phyloP scores from a whole-genome alignment of 768 basidiomycete species.

The Psilocybe sp. region DNA sequence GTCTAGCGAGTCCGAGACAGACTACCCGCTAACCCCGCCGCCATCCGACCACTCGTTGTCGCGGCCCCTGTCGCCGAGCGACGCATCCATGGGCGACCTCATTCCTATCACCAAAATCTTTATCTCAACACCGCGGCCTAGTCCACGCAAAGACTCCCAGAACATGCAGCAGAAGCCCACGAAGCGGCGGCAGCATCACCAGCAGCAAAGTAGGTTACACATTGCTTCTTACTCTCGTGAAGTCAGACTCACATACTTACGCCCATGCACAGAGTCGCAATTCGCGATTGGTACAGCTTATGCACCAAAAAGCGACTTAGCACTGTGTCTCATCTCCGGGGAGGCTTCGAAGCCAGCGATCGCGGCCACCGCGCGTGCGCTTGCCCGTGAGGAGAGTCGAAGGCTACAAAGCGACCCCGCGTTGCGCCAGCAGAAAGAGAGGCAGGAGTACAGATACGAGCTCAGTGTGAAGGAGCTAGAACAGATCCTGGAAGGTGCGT shows the following conservation, averaged over 20 bases:
- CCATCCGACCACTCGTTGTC: constrained; percentile 70
- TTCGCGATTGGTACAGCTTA: neutral
- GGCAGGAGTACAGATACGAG: constrained; percentile 17
- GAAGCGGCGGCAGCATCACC: no score
- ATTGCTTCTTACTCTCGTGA: no score
- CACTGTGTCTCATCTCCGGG: constrained; percentile 56
- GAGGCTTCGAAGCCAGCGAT: constrained; percentile 65
- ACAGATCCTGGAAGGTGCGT: constrained; percentile 57
- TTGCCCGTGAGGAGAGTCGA: constrained; percentile 33
- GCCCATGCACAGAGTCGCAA: no score
- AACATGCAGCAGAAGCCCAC: no score
- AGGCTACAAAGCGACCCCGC: constrained; percentile 16
- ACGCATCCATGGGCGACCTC: constrained; percentile 9
- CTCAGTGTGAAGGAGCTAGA: constrained; percentile 47
- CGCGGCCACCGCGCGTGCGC: constrained; percentile 46
- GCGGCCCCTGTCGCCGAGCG: constrained; percentile 54
- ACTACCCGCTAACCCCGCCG: constrained; percentile 78
- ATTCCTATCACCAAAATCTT: constrained; percentile 18
- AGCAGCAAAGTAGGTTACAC: no score
- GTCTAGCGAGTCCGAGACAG: constrained; percentile 51
- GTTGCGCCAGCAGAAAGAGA: constrained; percentile 12
- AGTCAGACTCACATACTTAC: no score
- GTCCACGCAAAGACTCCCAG: no score
- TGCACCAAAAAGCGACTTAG: constrained; percentile 27
- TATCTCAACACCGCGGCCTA: constrained; percentile 2